Evolutionary conservation across 2,329 filamentous ascomycete species (phyloP).

Genomic region (Fusarium pininemorale): DNA sequence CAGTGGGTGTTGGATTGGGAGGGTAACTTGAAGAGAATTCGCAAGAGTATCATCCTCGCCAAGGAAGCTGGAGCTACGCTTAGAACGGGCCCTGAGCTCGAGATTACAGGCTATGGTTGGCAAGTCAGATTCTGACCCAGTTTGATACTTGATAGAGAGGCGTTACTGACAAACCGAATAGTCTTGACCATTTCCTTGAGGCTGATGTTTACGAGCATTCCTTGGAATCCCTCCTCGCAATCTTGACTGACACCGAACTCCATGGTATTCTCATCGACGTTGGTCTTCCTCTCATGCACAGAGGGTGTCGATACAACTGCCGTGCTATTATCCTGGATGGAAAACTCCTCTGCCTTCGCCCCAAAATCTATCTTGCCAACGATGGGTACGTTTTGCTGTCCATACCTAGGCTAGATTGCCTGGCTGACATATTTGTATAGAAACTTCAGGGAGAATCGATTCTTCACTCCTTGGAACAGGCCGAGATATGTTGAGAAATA

Average conservation of each 20-base stretch:
- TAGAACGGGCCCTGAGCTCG: constrained; percentile 66
- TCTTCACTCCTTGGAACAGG: constrained; percentile 54
- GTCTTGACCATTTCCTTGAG: constrained; percentile 73
- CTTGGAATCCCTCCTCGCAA: constrained; percentile 46
- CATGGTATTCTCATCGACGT: constrained; percentile 52
- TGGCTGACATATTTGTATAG: not conserved
- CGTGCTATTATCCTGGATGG: constrained; percentile 59
- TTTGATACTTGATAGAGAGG: not conserved
- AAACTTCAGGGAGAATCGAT: constrained; percentile 51
- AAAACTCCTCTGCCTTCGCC: constrained; percentile 75
- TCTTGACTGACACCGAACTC: constrained; percentile 45
- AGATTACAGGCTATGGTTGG: constrained; percentile 50
- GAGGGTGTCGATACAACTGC: constrained; percentile 49
- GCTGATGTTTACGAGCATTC: constrained; percentile 46
- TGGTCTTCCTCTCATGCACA: constrained; percentile 54
- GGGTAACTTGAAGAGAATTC: constrained; percentile 70
- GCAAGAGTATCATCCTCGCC: constrained; percentile 67
- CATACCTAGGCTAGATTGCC: not conserved
- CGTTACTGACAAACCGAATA: not conserved
- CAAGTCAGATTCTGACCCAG: not conserved
- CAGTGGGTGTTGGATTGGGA: constrained; percentile 50
- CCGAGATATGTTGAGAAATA: constrained; percentile 49
- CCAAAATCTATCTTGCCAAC: constrained; percentile 75
- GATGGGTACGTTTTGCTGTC: constrained; percentile 57
- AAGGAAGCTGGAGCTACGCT: constrained; percentile 70